Conservation (phyloP, 2,329 filamentous ascomycete species). For the Talaromyces funiculosus region DNA sequence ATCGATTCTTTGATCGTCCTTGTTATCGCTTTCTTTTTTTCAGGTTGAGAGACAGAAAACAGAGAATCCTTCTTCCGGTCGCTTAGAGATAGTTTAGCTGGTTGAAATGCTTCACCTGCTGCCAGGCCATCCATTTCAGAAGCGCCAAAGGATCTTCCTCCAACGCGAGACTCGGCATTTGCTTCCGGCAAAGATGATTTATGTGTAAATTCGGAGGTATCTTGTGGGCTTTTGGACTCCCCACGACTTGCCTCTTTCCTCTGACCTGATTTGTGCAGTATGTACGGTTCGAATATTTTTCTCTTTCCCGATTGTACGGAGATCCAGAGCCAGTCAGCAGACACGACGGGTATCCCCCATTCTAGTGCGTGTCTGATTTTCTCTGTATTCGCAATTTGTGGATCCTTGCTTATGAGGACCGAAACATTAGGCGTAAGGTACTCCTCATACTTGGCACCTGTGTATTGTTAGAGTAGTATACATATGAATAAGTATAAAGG, state of each 20-base stretch:
- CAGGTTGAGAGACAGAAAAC: conserved; percentile 2
- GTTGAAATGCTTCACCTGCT: neutral
- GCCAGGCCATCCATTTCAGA: neutral
- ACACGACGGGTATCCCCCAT: conserved; percentile 75
- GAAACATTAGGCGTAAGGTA: conserved; percentile 66
- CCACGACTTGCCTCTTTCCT: neutral
- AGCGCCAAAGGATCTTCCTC: neutral
- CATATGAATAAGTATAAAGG: neutral
- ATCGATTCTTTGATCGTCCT: neutral
- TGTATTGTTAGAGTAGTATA: conserved; percentile 18
- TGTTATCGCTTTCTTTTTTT: neutral
- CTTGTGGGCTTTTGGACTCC: neutral
- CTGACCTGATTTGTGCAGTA: conserved; percentile 13
- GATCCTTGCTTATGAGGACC: conserved; percentile 65
- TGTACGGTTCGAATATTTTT: conserved; percentile 46
- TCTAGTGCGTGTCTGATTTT: conserved; percentile 73
- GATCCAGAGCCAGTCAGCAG: conserved; percentile 76
- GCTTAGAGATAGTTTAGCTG: neutral
- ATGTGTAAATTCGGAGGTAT: neutral
- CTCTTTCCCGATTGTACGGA: conserved; percentile 56
- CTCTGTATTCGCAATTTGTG: conserved; percentile 53
- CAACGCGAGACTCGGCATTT: neutral
- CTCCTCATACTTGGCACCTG: conserved; percentile 73
- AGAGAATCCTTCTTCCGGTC: neutral
- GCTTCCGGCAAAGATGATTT: neutral